Evolutionary conservation across 1,139 yeast species (phyloP).

Genomic region (Yamadazyma sp.): DNA sequence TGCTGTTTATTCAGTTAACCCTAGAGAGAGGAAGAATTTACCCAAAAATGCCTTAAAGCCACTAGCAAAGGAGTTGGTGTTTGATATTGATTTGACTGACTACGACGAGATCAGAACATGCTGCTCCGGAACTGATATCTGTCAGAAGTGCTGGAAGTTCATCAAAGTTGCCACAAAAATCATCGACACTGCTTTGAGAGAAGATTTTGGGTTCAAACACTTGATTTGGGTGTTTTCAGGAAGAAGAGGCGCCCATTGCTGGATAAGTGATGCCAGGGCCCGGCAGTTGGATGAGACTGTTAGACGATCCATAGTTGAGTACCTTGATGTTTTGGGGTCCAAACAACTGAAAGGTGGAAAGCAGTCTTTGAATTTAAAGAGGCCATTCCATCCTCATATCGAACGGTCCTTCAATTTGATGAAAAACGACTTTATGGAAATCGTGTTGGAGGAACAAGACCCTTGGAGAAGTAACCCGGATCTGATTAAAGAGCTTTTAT

Average conservation of each 20-base stretch:
- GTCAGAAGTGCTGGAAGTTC: slow-evolving; percentile 91
- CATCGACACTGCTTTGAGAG: slow-evolving; percentile 66
- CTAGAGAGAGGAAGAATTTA: slow-evolving; percentile 77
- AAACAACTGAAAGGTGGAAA: slow-evolving; percentile 36
- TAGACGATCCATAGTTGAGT: slow-evolving; percentile 78
- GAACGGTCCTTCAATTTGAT: slow-evolving; percentile 71
- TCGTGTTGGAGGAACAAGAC: slow-evolving; percentile 78
- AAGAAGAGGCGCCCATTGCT: slow-evolving; percentile 98
- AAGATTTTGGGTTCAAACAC: slow-evolving; percentile 88
- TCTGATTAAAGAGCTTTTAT: slow-evolving; percentile 55
- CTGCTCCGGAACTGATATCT: slow-evolving; percentile 81
- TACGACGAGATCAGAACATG: slow-evolving; percentile 94
- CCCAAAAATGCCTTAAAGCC: slow-evolving; percentile 83
- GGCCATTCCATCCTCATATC: slow-evolving; percentile 90
- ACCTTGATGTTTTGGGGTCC: slow-evolving; percentile 72
- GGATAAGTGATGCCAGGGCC: slow-evolving; percentile 91
- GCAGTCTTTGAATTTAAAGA: slow-evolving; percentile 49
- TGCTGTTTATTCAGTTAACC: slow-evolving; percentile 85
- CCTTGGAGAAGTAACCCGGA: slow-evolving; percentile 54
- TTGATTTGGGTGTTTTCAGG: slow-evolving; percentile 97
- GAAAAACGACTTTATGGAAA: slow-evolving; percentile 59
- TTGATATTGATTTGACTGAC: slow-evolving; percentile 97
- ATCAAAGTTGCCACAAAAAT: slow-evolving; percentile 84
- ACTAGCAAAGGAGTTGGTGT: slow-evolving; percentile 79
- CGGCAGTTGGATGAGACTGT: slow-evolving; percentile 68